These are phyloP conservation scores for Aquilaria sinensis DNA, from an alignment of 345 rosid species.

Conservation along the genomic window DNA sequence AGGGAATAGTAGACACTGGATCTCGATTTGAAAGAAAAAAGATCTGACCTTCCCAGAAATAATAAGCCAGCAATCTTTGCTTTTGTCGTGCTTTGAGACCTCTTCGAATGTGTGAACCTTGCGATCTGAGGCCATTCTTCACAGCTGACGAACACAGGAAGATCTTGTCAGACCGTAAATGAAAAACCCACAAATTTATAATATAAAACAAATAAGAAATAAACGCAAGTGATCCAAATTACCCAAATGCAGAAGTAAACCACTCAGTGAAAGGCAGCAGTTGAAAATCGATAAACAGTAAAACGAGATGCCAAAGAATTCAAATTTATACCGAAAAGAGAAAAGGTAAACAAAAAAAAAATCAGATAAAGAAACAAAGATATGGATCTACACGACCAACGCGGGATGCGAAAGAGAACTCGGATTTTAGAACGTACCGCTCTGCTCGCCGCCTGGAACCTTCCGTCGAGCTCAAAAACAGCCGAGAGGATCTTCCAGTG, in stretches of 20 bases:
- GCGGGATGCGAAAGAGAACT: not conserved
- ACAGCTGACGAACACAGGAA: constrained; percentile 18
- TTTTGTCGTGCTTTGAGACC: constrained; percentile 70
- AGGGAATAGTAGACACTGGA: too few relatives aligned
- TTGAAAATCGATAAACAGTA: not conserved
- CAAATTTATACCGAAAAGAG: not conserved
- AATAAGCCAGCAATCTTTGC: constrained; percentile 91
- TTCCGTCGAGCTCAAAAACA: too few relatives aligned
- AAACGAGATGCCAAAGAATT: not conserved
- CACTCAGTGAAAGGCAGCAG: not conserved
- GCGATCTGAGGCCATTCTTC: constrained; percentile 58
- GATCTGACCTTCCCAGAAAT: constrained; percentile 85
- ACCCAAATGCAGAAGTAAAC: not conserved
- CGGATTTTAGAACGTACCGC: too few relatives aligned
- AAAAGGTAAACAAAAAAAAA: not conserved
- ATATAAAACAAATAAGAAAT: not conserved
- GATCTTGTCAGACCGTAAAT: constrained; percentile 1
- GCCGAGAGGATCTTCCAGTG: too few relatives aligned
- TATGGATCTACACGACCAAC: constrained; percentile 12
- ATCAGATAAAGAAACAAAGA: not conserved
- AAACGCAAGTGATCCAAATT: not conserved
- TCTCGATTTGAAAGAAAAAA: not conserved
- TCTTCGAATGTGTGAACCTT: constrained; percentile 63
- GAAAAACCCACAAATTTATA: constrained; percentile 16
- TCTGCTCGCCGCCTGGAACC: too few relatives aligned